Percentiles rank a stretch among this genome's conserved stretches.
phyloP scores from a whole-genome alignment of 495 filamentous ascomycete genomes.

The Podospora anserina region DNA sequence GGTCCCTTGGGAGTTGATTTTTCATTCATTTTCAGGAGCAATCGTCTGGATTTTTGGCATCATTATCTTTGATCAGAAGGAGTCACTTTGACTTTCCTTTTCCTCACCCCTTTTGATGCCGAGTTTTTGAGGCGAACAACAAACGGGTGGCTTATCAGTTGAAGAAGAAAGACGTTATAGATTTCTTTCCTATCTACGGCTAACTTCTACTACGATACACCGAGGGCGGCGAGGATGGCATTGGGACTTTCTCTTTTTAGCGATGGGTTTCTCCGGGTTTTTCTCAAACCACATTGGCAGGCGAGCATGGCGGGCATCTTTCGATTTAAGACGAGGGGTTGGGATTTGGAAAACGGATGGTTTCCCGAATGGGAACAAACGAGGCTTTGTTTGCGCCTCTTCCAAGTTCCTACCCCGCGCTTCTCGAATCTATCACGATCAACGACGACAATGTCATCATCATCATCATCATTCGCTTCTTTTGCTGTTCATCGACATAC shows the following conservation, averaged over 20 bases:
- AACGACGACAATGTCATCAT: neutral
- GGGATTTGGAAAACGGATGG: neutral
- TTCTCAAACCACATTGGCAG: neutral
- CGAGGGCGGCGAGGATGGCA: neutral
- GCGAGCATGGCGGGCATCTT: neutral
- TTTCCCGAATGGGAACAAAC: neutral
- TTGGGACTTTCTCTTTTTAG: neutral
- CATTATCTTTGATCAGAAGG: neutral
- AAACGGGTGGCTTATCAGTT: neutral
- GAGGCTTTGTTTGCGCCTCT: neutral
- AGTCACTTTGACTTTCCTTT: neutral
- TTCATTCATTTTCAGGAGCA: neutral
- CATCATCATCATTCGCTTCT: neutral
- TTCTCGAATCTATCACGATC: neutral
- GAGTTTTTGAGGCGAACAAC: neutral
- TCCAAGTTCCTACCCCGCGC: neutral
- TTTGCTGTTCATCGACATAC: neutral
- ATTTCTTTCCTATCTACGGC: neutral
- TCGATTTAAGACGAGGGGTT: neutral
- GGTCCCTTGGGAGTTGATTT: neutral
- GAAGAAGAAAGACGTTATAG: neutral
- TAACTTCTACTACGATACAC: neutral
- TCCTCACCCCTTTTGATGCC: neutral
- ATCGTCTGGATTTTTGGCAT: neutral
- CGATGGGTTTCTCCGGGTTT: neutral